These are phyloP conservation scores for Colletotrichum liaoningense DNA, from an alignment of 2,329 filamentous ascomycete species.

Conservation along the genomic window DNA sequence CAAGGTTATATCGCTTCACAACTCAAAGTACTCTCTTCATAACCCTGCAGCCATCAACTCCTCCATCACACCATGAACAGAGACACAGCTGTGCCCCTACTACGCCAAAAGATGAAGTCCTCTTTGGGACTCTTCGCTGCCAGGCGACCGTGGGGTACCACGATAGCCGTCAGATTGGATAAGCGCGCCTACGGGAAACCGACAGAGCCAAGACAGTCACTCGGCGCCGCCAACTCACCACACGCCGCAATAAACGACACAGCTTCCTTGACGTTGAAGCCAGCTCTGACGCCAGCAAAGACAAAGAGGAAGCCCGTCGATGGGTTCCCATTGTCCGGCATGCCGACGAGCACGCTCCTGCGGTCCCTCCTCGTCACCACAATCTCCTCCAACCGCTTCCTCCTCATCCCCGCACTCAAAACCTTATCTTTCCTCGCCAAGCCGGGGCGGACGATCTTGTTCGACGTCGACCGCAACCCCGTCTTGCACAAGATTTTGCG, in stretches of 20 bases:
- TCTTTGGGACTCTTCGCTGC: constrained; percentile 5
- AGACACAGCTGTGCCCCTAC: background rate
- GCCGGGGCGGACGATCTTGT: constrained; percentile 43
- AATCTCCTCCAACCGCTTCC: constrained; percentile 56
- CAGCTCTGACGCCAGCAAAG: background rate
- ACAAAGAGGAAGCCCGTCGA: constrained; percentile 1
- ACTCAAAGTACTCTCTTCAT: background rate
- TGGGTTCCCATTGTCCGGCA: constrained; percentile 39
- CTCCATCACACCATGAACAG: background rate
- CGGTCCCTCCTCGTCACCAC: constrained; percentile 56
- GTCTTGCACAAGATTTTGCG: constrained; percentile 59
- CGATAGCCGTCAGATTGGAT: background rate
- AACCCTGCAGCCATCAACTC: background rate
- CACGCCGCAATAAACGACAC: constrained; percentile 17
- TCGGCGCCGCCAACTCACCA: constrained; percentile 21
- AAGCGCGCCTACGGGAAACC: constrained; percentile 31
- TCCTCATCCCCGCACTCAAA: constrained; percentile 50
- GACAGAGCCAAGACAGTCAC: constrained; percentile 17
- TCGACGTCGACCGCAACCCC: constrained; percentile 62
- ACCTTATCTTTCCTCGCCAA: constrained; percentile 52
- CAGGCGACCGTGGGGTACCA: constrained; percentile 23
- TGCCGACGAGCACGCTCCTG: constrained; percentile 49
- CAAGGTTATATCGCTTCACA: background rate
- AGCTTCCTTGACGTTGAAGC: background rate
- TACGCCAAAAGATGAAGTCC: constrained; percentile 17